These are phyloP conservation scores for Takashimella koratensis DNA, from an alignment of 1,284 basidiomycete species.

Conservation along the genomic window DNA sequence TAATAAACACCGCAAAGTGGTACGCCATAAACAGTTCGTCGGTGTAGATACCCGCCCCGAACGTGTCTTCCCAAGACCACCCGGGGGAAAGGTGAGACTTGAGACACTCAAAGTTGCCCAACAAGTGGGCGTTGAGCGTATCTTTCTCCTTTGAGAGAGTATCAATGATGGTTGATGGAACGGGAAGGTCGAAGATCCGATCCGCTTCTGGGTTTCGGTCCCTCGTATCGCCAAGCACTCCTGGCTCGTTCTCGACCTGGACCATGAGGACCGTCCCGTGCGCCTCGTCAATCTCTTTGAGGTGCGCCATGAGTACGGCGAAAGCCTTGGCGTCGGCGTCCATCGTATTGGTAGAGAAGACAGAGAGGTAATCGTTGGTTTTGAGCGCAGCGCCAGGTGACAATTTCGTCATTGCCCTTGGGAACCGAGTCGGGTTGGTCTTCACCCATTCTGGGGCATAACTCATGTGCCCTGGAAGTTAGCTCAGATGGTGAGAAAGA, in stretches of 20 bases:
- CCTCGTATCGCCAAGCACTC: constrained; percentile 10
- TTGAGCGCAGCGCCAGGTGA: neutral
- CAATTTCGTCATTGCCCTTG: constrained; percentile 4
- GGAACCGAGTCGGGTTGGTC: constrained; percentile 13
- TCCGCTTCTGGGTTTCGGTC: constrained; percentile 8
- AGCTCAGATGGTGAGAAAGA: no score
- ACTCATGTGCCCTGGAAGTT: neutral
- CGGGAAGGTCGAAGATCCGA: constrained; percentile 1
- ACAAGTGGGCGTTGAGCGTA: neutral
- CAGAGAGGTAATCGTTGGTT: constrained; percentile 6
- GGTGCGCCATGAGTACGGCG: constrained; percentile 7
- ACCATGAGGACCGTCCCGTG: constrained; percentile 17
- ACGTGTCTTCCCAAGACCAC: constrained; percentile 2
- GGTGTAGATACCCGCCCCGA: constrained; percentile 5
- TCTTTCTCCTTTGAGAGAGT: constrained; percentile 1
- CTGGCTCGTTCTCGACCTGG: constrained; percentile 17
- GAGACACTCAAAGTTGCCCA: neutral
- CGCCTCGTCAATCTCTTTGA: constrained; percentile 9
- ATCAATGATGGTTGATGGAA: constrained; percentile 1
- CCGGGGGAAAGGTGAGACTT: neutral
- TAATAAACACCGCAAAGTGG: constrained; percentile 13
- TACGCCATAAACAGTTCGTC: constrained; percentile 23
- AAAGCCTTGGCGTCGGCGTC: constrained; percentile 14
- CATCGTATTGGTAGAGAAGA: constrained; percentile 4
- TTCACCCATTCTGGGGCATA: constrained; percentile 19